phyloP scores from a whole-genome alignment of 257 asterid species.

The Nicotiana tomentosiformis region DNA sequence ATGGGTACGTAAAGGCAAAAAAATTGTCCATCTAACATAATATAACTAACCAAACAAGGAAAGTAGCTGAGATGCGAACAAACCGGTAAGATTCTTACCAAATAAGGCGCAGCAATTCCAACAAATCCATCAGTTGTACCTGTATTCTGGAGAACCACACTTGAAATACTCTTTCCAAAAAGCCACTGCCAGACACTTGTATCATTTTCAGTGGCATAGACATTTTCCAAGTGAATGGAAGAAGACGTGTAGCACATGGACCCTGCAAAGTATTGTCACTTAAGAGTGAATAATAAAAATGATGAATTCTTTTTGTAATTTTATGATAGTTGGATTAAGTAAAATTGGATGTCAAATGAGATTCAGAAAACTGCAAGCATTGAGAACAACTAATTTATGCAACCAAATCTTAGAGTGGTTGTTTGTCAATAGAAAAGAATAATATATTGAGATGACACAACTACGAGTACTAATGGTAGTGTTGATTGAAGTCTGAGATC shows the following conservation, averaged over 20 bases:
- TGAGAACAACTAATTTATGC: too few relatives aligned
- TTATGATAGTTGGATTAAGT: neutral
- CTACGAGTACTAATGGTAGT: too few relatives aligned
- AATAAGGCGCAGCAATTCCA: slow-evolving; percentile 96
- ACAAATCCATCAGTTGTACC: slow-evolving; percentile 89
- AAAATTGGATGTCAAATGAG: too few relatives aligned
- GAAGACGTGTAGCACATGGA: slow-evolving; percentile 99
- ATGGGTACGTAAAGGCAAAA: too few relatives aligned
- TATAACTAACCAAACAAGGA: neutral
- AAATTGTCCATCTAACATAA: too few relatives aligned
- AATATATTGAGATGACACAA: too few relatives aligned
- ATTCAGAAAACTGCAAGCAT: too few relatives aligned
- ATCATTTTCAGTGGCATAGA: slow-evolving; percentile 79
- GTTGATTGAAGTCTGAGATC: too few relatives aligned
- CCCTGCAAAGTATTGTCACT: slow-evolving; percentile 45
- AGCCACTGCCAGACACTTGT: slow-evolving; percentile 97
- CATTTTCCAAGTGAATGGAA: slow-evolving; percentile 77
- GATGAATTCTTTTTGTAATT: too few relatives aligned
- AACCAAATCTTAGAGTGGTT: too few relatives aligned
- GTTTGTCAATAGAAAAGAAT: too few relatives aligned
- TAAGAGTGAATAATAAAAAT: neutral
- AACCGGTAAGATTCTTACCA: slow-evolving; percentile 91
- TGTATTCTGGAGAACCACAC: slow-evolving; percentile 70
- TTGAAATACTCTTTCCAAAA: slow-evolving; percentile 73
- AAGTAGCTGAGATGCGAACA: slow-evolving; percentile 1